Base-by-base conservation (phyloP, 2,329 filamentous ascomycete species). In the Colletotrichum sp. region DNA sequence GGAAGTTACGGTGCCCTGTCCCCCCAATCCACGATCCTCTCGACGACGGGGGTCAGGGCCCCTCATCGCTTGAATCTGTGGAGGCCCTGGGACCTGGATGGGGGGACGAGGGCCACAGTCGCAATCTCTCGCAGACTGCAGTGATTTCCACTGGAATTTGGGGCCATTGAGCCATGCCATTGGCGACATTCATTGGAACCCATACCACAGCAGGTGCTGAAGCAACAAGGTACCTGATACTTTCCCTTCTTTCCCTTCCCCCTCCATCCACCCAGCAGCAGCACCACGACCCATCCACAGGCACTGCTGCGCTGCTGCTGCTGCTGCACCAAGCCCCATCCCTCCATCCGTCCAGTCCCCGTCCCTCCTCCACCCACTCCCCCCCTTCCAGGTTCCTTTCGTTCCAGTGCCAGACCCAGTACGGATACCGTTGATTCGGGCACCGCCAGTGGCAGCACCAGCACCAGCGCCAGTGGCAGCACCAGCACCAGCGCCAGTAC, bases 101-200 rank as follows among this genome's bases (percentile, higher is more conserved):
- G 26, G 67, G 59, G 49, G 65, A 57, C 28, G 68, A 60, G 64
- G 44, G 67, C 24, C 70, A 13, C 44, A 21, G 44, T 52, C 59
- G 71, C 70, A 76, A 76, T 76, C 71, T 76, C 74, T 74, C 59
- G 59, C 32, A 21, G 26, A 15, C 28, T 36, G 70, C 18, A n/a
- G 49, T 39, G 62, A 73, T 74, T 67, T 76, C 39, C 39, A 65
- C 68, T 65, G 39, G 60, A 39, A 32, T 34, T 36, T 32, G 59
- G 28, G 30, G 18, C 30, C 30, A 21, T 60, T 60, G 26, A 60
- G 57, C 57, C 26, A n/a, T 60, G 26, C 15, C 15, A 59, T 59
- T 59, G 55, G 55, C 44, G n/a, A 52, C 21, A 65, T 65, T 39
- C 32, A 49, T 39, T 65, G n/a, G 59, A 62, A 28, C 18, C 24